These are phyloP conservation scores for Solanum rostratum DNA, from an alignment of 257 asterid genomes.

Conservation along the genomic window DNA sequence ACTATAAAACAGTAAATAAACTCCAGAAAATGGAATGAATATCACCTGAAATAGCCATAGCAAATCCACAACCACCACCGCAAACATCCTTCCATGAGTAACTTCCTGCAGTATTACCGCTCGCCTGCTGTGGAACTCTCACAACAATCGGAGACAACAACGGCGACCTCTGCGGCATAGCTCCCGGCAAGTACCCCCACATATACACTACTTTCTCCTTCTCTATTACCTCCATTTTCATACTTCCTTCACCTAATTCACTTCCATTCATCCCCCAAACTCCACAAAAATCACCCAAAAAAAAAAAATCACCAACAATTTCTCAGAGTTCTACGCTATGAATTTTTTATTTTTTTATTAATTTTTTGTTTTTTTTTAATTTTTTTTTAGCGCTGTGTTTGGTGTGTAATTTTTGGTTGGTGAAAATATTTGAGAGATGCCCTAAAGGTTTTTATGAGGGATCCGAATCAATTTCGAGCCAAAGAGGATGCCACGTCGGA, in stretches of 20 bases:
- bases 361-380: not conserved
- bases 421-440: constrained; percentile 10
- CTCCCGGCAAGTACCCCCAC: constrained; percentile 99
- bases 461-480: constrained; percentile 32
- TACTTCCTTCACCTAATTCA: constrained; percentile 43
- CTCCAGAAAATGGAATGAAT: not conserved
- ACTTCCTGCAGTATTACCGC: constrained; percentile 17
- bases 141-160: constrained; percentile 65
- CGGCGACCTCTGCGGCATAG: constrained; percentile 85
- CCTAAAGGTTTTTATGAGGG: constrained; percentile 10
- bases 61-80: constrained; percentile 98
- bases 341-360: not conserved
- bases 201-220: constrained; percentile 44
- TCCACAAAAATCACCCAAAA: not conserved
- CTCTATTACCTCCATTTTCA: constrained; percentile 24
- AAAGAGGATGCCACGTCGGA: constrained; percentile 32
- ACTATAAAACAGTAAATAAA: too few species aligned
- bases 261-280: constrained; percentile 42
- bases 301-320: not conserved
- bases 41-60: constrained; percentile 85
- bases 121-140: constrained; percentile 26
- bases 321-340: not conserved
- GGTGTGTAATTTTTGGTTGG: not conserved
- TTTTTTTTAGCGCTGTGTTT: not conserved
- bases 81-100: constrained; percentile 71